Conservation (phyloP, 768 basidiomycete species). For the Candolleomyces eurysporus region DNA sequence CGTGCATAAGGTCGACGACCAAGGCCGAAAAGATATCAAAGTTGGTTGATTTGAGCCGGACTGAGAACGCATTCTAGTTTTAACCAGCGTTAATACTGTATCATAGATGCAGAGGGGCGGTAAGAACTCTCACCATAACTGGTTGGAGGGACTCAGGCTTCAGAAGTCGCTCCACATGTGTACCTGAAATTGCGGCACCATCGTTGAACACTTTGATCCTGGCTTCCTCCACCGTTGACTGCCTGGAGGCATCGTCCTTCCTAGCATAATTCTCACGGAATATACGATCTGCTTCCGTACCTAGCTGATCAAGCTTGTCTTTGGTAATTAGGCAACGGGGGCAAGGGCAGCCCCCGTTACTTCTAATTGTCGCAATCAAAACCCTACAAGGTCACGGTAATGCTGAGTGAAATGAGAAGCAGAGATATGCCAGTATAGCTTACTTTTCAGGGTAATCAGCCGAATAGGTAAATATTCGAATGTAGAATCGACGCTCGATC, state of each 20-base stretch:
- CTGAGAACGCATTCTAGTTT: constrained; percentile 27
- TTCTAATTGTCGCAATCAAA: constrained; percentile 25
- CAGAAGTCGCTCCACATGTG: not conserved
- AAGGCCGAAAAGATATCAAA: constrained; percentile 23
- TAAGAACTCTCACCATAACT: constrained; percentile 4
- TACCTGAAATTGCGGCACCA: not conserved
- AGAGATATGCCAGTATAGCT: constrained; percentile 6
- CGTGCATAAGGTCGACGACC: constrained; percentile 27
- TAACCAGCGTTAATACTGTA: not conserved
- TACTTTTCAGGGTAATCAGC: constrained; percentile 43
- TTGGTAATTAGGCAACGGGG: constrained; percentile 27
- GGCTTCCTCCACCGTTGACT: not conserved
- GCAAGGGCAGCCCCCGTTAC: constrained; percentile 33
- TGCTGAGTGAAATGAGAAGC: not conserved
- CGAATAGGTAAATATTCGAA: constrained; percentile 34
- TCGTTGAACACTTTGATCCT: constrained; percentile 1
- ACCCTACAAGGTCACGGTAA: constrained; percentile 16
- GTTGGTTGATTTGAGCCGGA: constrained; percentile 10
- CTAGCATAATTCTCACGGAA: not conserved
- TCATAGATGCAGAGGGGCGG: not conserved
- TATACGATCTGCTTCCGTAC: constrained; percentile 19
- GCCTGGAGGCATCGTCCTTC: not conserved
- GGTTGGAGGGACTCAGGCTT: constrained; percentile 10
- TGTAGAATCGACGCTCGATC: constrained; percentile 26
- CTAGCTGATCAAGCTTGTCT: constrained; percentile 22